phyloP scores from a whole-genome alignment of 768 basidiomycete genomes.

The Peribolospora kevripleyi region DNA sequence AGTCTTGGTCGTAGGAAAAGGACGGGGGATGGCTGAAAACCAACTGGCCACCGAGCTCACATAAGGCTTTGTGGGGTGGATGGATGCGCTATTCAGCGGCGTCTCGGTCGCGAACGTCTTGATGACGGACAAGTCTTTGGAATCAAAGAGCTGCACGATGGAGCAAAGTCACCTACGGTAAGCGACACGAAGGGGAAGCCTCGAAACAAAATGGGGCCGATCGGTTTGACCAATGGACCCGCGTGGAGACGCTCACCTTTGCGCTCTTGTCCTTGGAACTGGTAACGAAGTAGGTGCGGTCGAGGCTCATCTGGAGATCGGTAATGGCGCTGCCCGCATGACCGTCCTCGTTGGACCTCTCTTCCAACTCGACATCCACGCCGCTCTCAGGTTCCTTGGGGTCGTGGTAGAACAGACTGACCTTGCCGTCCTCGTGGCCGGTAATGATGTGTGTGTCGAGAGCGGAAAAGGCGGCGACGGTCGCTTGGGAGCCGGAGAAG shows the following conservation, averaged over 20 bases:
- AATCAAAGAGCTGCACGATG: slow-evolving; percentile 46
- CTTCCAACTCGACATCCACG: slow-evolving; percentile 57
- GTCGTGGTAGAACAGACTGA: slow-evolving; percentile 60
- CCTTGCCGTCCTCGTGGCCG: slow-evolving; percentile 88
- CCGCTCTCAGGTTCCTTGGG: slow-evolving; percentile 37
- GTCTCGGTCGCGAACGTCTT: slow-evolving; percentile 87
- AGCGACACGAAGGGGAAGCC: background rate
- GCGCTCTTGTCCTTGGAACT: slow-evolving; percentile 93
- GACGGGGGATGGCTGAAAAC: slow-evolving; percentile 11
- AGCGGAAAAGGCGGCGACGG: slow-evolving; percentile 74
- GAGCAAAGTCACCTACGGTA: background rate
- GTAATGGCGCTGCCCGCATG: slow-evolving; percentile 30
- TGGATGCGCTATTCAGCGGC: slow-evolving; percentile 75
- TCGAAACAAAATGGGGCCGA: background rate
- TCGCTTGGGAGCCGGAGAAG: slow-evolving; percentile 84
- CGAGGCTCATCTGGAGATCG: slow-evolving; percentile 71
- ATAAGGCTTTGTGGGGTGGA: slow-evolving; percentile 63
- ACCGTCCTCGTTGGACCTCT: slow-evolving; percentile 49
- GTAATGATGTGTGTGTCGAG: slow-evolving; percentile 57
- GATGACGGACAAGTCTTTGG: slow-evolving; percentile 63
- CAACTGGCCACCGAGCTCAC: slow-evolving; percentile 19
- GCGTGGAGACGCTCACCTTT: slow-evolving; percentile 31
- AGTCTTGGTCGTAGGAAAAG: background rate
- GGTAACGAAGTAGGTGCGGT: slow-evolving; percentile 84
- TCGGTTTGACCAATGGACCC: background rate